Conservation (phyloP, 2,329 filamentous ascomycete genomes). For the Aspergillus clavatus region DNA sequence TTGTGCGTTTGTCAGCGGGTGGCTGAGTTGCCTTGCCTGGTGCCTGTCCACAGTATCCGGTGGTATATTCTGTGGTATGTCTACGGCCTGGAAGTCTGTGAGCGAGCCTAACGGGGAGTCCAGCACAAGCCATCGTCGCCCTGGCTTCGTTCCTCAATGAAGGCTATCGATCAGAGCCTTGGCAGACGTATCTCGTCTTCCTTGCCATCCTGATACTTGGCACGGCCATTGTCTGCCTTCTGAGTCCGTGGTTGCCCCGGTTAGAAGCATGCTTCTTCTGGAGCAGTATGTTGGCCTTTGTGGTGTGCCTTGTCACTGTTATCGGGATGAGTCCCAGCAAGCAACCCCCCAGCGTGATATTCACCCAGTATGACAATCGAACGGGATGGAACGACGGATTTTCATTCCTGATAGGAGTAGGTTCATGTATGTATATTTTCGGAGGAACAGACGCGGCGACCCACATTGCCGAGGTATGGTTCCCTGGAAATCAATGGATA, state of each 20-base stretch:
- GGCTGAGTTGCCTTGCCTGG: slow-evolving; percentile 23
- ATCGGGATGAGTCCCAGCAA: slow-evolving; percentile 16
- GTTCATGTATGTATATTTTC: slow-evolving; percentile 25
- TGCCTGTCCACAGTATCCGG: slow-evolving; percentile 16
- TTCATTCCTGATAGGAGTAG: slow-evolving; percentile 19
- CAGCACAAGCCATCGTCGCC: background rate
- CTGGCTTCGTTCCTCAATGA: slow-evolving; percentile 11
- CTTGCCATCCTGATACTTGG: slow-evolving; percentile 10
- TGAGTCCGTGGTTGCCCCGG: slow-evolving; percentile 11
- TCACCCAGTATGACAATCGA: slow-evolving; percentile 13
- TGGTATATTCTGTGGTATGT: slow-evolving; percentile 16
- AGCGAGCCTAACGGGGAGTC: background rate
- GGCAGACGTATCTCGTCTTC: slow-evolving; percentile 24
- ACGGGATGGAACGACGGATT: slow-evolving; percentile 24
- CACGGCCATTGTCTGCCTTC: slow-evolving; percentile 9
- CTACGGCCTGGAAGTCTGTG: slow-evolving; percentile 9
- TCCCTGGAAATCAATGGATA: background rate
- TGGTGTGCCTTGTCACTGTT: slow-evolving; percentile 26
- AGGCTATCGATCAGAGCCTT: slow-evolving; percentile 9
- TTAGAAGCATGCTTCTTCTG: slow-evolving; percentile 16
- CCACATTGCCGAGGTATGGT: slow-evolving; percentile 23
- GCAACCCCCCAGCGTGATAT: slow-evolving; percentile 12
- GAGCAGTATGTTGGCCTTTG: slow-evolving; percentile 14
- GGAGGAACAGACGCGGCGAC: slow-evolving; percentile 20
- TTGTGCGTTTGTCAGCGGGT: slow-evolving; percentile 22